Evolutionary conservation across 495 filamentous ascomycete species (phyloP).

Genomic region (Penicillium pulvis): DNA sequence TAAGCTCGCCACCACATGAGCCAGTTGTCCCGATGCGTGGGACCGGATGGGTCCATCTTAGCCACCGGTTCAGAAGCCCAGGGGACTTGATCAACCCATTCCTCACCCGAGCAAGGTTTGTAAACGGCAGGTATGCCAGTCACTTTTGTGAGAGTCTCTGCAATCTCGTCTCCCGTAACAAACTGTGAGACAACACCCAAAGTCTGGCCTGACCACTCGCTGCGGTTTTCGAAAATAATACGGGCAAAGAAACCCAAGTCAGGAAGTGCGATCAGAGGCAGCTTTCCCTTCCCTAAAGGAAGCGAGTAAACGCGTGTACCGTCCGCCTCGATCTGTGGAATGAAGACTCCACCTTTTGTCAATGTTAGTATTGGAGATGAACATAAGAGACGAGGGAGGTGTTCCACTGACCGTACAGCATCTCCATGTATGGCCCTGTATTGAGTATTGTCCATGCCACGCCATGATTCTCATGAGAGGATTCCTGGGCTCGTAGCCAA

Average conservation of each 20-base stretch:
- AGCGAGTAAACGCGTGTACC: neutral
- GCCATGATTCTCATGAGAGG: neutral
- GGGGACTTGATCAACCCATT: too few relatives aligned
- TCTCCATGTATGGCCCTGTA: neutral
- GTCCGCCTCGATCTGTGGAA: neutral
- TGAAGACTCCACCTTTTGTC: neutral
- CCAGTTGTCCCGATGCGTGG: neutral
- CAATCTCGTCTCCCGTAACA: too few relatives aligned
- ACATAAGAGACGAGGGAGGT: too few relatives aligned
- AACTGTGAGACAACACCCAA: too few relatives aligned
- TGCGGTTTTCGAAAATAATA: neutral
- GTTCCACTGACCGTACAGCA: neutral
- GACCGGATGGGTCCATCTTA: neutral
- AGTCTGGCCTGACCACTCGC: too few relatives aligned
- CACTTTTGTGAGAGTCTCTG: too few relatives aligned
- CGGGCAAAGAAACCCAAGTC: neutral
- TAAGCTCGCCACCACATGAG: slow-evolving; percentile 1
- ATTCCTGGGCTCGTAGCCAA: too few relatives aligned
- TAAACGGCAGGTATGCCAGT: too few relatives aligned
- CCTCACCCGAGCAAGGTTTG: too few relatives aligned
- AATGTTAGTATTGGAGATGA: too few relatives aligned
- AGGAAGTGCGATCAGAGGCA: neutral
- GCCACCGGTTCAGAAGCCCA: neutral
- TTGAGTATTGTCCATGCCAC: neutral
- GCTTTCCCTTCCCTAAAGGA: neutral